Evolutionary conservation across 2,329 filamentous ascomycete genomes (phyloP).

Genomic region (Geosmithia putterillii): DNA sequence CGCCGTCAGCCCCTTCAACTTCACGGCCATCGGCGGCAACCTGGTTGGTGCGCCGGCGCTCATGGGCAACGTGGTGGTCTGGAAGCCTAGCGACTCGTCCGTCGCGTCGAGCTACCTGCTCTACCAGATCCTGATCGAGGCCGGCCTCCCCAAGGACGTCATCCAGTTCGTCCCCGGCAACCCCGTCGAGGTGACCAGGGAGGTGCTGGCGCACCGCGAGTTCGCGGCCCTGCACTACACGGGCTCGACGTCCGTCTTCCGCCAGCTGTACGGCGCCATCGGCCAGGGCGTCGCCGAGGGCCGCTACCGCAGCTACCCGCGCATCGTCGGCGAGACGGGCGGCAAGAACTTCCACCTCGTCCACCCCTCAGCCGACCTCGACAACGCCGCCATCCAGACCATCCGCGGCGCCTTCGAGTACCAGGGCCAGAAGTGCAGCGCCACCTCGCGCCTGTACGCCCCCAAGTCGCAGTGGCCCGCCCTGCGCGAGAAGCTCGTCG

Average conservation of each 20-base stretch:
- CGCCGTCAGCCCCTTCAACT: constrained; percentile 91
- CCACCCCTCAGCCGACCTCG: constrained; percentile 63
- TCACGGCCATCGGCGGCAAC: constrained; percentile 88
- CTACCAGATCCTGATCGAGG: constrained; percentile 82
- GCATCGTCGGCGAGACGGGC: constrained; percentile 81
- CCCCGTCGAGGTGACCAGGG: constrained; percentile 70
- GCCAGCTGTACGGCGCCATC: constrained; percentile 77
- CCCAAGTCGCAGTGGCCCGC: constrained; percentile 62
- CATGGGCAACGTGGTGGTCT: constrained; percentile 88
- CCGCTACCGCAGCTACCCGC: constrained; percentile 73
- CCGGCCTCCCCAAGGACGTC: constrained; percentile 77
- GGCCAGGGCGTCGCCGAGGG: constrained; percentile 69
- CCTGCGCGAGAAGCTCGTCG: constrained; percentile 53
- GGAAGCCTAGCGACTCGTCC: constrained; percentile 88
- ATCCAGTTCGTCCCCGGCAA: constrained; percentile 91
- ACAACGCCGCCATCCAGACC: constrained; percentile 70
- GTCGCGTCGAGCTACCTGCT: constrained; percentile 87
- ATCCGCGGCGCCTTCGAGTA: constrained; percentile 83
- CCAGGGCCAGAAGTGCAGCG: constrained; percentile 86
- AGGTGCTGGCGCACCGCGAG: constrained; percentile 62
- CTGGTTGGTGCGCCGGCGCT: constrained; percentile 71
- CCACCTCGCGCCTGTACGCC: constrained; percentile 70
- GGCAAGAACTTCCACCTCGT: constrained; percentile 90
- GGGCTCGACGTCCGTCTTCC: constrained; percentile 84
- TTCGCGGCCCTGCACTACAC: constrained; percentile 94